Percentiles rank a stretch among this genome's conserved stretches.
These are phyloP conservation scores for Echinochloa phyllopogon DNA, from an alignment of 176 grass and related monocot species.

Conservation along the genomic window DNA sequence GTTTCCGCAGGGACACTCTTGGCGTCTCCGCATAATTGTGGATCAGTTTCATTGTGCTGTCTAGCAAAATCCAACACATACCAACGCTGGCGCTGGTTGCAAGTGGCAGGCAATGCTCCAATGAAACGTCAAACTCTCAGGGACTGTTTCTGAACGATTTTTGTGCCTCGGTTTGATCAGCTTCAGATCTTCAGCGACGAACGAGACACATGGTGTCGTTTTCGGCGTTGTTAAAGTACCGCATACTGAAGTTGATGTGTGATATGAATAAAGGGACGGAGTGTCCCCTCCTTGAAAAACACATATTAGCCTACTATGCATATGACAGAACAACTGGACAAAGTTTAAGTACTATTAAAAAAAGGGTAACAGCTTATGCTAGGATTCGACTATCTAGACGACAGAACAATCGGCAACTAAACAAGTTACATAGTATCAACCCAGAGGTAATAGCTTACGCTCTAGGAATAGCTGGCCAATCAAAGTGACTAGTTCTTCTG, in stretches of 20 bases:
- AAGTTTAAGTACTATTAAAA: background rate
- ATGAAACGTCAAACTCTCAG: conserved; percentile 7
- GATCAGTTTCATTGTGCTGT: background rate
- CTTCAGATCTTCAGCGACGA: conserved; percentile 1
- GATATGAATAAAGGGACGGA: background rate
- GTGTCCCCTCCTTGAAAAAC: conserved; percentile 17
- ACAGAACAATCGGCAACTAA: background rate
- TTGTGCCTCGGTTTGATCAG: conserved; percentile 47
- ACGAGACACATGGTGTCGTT: conserved; percentile 8
- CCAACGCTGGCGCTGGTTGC: conserved; percentile 17
- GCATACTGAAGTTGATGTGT: conserved; percentile 21
- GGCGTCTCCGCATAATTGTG: conserved; percentile 17
- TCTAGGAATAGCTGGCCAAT: background rate
- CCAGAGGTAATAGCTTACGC: background rate
- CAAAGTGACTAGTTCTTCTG: background rate
- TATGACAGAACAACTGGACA: background rate
- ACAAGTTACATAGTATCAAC: background rate
- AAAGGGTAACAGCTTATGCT: background rate
- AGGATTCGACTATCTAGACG: too few species aligned
- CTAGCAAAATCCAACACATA: conserved; percentile 18
- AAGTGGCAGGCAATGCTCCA: background rate
- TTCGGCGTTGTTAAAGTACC: conserved; percentile 1
- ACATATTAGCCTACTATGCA: background rate
- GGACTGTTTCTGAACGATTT: conserved; percentile 20
- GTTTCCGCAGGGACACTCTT: conserved; percentile 42